Conservation (phyloP, 805 yeast genomes). For the Candida ortonii region DNA sequence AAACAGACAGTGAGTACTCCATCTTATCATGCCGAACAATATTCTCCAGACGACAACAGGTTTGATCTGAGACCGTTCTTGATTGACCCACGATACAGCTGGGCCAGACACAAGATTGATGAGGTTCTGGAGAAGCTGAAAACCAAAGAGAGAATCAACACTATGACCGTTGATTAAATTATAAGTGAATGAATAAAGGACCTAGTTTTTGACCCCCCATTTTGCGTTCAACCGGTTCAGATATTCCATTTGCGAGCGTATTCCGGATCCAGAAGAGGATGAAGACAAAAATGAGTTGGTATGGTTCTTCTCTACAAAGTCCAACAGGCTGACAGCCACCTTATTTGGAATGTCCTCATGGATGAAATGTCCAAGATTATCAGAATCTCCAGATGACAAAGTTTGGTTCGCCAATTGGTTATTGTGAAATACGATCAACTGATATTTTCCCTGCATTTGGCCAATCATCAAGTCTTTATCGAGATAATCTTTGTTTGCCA, state of each 20-base stretch:
- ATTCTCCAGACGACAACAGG: conserved; percentile 96
- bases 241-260: conserved; percentile 27
- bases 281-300: conserved; percentile 32
- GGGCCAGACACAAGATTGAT: conserved; percentile 89
- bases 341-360: conserved; percentile 86
- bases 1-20: conserved; percentile 98
- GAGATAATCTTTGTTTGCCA: conserved; percentile 87
- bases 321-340: conserved; percentile 53
- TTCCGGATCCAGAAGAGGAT: conserved; percentile 13
- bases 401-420: conserved; percentile 22
- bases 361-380: conserved; percentile 85
- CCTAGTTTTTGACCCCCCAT: conserved; percentile 32
- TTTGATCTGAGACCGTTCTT: conserved; percentile 95
- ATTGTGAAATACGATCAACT: conserved; percentile 69
- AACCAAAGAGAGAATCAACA: conserved; percentile 35
- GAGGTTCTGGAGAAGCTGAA: conserved; percentile 61
- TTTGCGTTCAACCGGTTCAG: conserved; percentile 30
- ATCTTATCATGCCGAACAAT: conserved; percentile 95
- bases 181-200: not conserved
- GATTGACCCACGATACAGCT: conserved; percentile 82
- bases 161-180: conserved; percentile 43
- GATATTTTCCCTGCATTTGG: conserved; percentile 97
- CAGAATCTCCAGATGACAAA: conserved; percentile 23
- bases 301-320: conserved; percentile 48
- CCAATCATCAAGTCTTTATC: conserved; percentile 88